Percentiles rank a stretch among this genome's conserved stretches.
phyloP scores from a whole-genome alignment of 1,139 yeast genomes.

The Geotrichum macrosporum region DNA sequence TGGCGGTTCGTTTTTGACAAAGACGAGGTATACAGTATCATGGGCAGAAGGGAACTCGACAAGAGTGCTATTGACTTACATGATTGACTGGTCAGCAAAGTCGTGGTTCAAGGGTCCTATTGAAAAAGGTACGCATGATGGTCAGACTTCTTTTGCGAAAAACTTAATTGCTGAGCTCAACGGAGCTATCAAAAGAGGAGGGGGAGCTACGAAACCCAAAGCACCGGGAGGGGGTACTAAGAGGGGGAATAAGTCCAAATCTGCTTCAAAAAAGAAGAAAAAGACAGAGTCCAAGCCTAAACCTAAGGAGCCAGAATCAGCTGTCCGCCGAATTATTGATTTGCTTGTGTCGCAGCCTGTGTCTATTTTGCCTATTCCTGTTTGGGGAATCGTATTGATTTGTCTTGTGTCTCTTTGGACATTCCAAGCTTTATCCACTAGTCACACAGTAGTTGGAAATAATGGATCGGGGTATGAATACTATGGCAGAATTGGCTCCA shows the following conservation, averaged over 20 bases:
- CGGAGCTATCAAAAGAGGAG: conserved; percentile 40
- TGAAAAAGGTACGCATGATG: conserved; percentile 88
- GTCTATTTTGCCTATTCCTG: conserved; percentile 25
- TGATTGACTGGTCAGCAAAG: conserved; percentile 83
- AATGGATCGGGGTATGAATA: background rate
- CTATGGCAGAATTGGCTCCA: background rate
- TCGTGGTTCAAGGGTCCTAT: conserved; percentile 89
- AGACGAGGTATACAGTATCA: conserved; percentile 57
- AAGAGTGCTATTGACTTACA: conserved; percentile 56
- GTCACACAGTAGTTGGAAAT: conserved; percentile 14
- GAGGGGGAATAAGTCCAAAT: conserved; percentile 5
- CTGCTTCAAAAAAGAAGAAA: conserved; percentile 8
- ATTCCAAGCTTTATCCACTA: conserved; percentile 25
- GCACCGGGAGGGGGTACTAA: background rate
- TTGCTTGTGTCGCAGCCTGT: conserved; percentile 19
- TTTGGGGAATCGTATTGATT: conserved; percentile 25
- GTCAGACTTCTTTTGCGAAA: conserved; percentile 71
- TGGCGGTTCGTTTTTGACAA: conserved; percentile 75
- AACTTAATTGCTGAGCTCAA: conserved; percentile 55
- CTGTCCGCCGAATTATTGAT: conserved; percentile 14
- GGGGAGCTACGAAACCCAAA: background rate
- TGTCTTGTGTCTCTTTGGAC: conserved; percentile 27
- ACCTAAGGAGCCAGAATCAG: conserved; percentile 1
- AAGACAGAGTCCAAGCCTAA: background rate
- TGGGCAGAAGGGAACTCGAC: conserved; percentile 80